Evolutionary conservation across 1,284 basidiomycete genomes (phyloP).

Genomic region (Leccinum subfulvum): DNA sequence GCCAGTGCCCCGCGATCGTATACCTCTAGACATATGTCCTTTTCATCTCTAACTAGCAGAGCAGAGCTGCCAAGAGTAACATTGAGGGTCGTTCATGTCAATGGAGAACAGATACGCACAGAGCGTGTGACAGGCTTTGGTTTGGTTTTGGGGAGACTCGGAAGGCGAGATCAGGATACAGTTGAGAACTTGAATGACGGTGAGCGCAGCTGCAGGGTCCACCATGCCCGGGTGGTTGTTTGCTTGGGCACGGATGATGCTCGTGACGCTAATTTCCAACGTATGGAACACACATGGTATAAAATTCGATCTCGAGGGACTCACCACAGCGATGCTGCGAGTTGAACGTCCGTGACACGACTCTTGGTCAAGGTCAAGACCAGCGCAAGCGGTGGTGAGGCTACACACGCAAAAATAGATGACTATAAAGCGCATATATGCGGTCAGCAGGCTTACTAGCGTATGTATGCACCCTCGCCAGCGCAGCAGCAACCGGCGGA

Average conservation of each 20-base stretch:
- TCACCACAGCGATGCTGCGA: slow-evolving; percentile 69
- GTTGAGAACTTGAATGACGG: slow-evolving; percentile 63
- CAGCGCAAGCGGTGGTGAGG: slow-evolving; percentile 35
- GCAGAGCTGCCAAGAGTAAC: slow-evolving; percentile 55
- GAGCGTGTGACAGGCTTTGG: slow-evolving; percentile 70
- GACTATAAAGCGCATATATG: slow-evolving; percentile 7
- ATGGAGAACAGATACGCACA: slow-evolving; percentile 41
- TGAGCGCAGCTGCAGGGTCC: slow-evolving; percentile 47
- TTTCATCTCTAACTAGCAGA: slow-evolving; percentile 69
- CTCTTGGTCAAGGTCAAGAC: slow-evolving; percentile 54
- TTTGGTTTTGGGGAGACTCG: slow-evolving; percentile 44
- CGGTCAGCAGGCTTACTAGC: slow-evolving; percentile 33
- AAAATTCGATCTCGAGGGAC: slow-evolving; percentile 11
- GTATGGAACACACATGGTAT: background rate
- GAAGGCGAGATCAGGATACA: slow-evolving; percentile 47
- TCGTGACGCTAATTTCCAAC: slow-evolving; percentile 45
- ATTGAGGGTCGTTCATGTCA: background rate
- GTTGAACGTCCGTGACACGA: slow-evolving; percentile 54
- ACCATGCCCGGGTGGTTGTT: slow-evolving; percentile 29
- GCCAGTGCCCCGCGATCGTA: slow-evolving; percentile 60
- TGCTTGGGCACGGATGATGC: slow-evolving; percentile 51
- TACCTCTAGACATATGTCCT: slow-evolving; percentile 60
- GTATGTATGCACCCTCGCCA: slow-evolving; percentile 44
- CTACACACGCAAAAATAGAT: slow-evolving; percentile 19
- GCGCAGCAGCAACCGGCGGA: slow-evolving; percentile 44